Percentiles rank a stretch among this genome's conserved stretches.
These are phyloP conservation scores for Trichoderma reesei DNA, from an alignment of 495 filamentous ascomycete species.

Conservation along the genomic window DNA sequence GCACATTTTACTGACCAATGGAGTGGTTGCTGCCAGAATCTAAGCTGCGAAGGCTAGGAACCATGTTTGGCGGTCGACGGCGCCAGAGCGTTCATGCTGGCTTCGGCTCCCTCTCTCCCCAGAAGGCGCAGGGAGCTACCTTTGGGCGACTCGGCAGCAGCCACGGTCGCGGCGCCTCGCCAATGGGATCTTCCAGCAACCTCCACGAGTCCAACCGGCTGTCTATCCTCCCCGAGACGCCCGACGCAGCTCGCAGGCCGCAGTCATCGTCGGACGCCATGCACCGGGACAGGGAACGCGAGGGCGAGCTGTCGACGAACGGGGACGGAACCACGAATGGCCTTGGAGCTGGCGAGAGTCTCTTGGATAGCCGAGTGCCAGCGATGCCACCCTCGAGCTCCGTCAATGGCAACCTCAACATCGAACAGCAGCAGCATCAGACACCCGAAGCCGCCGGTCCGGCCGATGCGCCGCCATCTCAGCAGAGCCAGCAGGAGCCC, in stretches of 20 bases:
- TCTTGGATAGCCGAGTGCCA: conserved; percentile 20
- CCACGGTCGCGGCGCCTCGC: conserved; percentile 38
- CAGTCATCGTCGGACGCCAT: conserved; percentile 14
- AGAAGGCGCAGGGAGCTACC: conserved; percentile 35
- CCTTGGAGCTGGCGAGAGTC: conserved; percentile 18
- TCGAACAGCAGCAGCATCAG: conserved; percentile 18
- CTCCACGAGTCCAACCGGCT: conserved; percentile 42
- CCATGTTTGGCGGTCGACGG: conserved; percentile 62
- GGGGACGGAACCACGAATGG: conserved; percentile 40
- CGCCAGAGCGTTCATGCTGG: conserved; percentile 46
- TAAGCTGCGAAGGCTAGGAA: conserved; percentile 58
- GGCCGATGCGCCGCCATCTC: conserved; percentile 36
- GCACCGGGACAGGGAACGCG: conserved; percentile 16
- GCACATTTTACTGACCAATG: conserved; percentile 6
- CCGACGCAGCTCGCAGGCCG: conserved; percentile 24
- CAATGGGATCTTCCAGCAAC: conserved; percentile 44
- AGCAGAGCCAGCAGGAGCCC: conserved; percentile 23
- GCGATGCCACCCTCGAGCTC: conserved; percentile 20
- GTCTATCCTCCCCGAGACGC: conserved; percentile 40
- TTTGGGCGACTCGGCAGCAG: conserved; percentile 46
- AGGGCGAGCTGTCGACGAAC: conserved; percentile 21
- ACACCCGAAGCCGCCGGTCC: conserved; percentile 35
- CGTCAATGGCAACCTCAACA: conserved; percentile 29
- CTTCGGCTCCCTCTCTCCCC: conserved; percentile 35
- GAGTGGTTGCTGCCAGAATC: conserved; percentile 25